Conservation (phyloP, 2,329 filamentous ascomycete genomes). For the Ophiostoma himal-ulmi region DNA sequence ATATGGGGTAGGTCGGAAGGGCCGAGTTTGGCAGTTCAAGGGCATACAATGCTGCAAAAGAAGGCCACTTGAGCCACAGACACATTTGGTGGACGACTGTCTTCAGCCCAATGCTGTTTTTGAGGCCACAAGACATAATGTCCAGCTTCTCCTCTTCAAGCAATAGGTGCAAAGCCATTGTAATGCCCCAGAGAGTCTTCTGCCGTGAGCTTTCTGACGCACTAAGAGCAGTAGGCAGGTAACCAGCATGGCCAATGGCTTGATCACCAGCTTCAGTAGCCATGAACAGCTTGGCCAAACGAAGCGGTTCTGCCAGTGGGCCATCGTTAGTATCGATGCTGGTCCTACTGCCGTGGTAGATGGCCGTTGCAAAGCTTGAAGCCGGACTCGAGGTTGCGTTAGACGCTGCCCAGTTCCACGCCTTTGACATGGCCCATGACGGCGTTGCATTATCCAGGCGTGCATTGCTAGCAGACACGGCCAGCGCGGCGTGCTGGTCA, state of each 20-base stretch:
- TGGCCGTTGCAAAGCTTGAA: not conserved
- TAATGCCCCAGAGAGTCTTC: constrained; percentile 58
- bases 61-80: constrained; percentile 69
- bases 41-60: constrained; percentile 46
- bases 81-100: constrained; percentile 74
- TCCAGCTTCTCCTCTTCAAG: constrained; percentile 84
- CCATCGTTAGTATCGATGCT: constrained; percentile 28
- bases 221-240: constrained; percentile 56
- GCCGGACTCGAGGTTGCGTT: not conserved
- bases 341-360: not conserved
- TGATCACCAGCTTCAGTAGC: constrained; percentile 52
- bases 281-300: constrained; percentile 60
- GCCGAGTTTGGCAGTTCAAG: constrained; percentile 42
- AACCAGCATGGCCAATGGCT: constrained; percentile 50
- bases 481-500: constrained; percentile 10
- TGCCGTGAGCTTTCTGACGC: constrained; percentile 52
- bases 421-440: constrained; percentile 8
- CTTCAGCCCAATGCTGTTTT: constrained; percentile 51
- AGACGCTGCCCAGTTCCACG: constrained; percentile 28
- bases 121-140: constrained; percentile 41
- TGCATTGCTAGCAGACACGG: constrained; percentile 6
- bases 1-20: constrained; percentile 37
- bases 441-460: not conserved
- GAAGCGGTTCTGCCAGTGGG: constrained; percentile 47
- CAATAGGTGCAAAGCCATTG: constrained; percentile 77